phyloP scores from a whole-genome alignment of 2,329 filamentous ascomycete genomes.

The Aspergillus fructus region DNA sequence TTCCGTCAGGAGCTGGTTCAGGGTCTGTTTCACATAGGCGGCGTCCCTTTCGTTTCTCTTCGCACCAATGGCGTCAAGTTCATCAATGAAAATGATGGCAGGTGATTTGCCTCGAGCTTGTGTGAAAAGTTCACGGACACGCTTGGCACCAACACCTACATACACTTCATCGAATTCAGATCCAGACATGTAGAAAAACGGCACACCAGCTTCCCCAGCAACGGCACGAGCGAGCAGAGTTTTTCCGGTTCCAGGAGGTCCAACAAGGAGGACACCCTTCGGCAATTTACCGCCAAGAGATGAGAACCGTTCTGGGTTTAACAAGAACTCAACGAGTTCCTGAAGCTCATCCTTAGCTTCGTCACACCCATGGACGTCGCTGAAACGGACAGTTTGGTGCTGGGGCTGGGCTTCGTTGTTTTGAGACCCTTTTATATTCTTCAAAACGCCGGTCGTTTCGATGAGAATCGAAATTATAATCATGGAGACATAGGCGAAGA shows the following conservation, averaged over 20 bases:
- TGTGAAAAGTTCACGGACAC: conserved; percentile 87
- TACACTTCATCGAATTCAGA: conserved; percentile 99
- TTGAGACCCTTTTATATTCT: conserved; percentile 70
- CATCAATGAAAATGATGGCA: conserved; percentile 93
- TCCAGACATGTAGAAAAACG: conserved; percentile 99
- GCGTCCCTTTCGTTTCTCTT: conserved; percentile 91
- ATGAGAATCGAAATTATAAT: conserved; percentile 78
- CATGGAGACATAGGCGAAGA: conserved; percentile 76
- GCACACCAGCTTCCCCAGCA: conserved; percentile 92
- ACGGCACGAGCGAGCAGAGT: conserved; percentile 93
- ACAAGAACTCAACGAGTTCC: conserved; percentile 93
- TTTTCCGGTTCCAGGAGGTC: conserved; percentile 95
- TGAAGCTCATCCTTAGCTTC: conserved; percentile 98
- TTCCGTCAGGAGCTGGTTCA: conserved; percentile 96
- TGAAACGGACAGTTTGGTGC: conserved; percentile 86
- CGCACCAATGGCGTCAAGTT: conserved; percentile 89
- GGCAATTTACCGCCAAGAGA: conserved; percentile 94
- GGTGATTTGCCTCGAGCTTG: conserved; percentile 83
- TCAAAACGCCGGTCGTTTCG: conserved; percentile 75
- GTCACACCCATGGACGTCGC: conserved; percentile 93
- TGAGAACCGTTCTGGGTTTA: conserved; percentile 89
- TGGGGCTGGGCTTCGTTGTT: conserved; percentile 88
- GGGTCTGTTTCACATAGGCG: conserved; percentile 92
- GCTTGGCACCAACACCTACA: conserved; percentile 93
- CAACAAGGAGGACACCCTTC: conserved; percentile 92